Evolutionary conservation across 805 yeast species (phyloP), one percentile per base, ranked within the genome.

Genomic region (Saturnispora bothae): DNA sequence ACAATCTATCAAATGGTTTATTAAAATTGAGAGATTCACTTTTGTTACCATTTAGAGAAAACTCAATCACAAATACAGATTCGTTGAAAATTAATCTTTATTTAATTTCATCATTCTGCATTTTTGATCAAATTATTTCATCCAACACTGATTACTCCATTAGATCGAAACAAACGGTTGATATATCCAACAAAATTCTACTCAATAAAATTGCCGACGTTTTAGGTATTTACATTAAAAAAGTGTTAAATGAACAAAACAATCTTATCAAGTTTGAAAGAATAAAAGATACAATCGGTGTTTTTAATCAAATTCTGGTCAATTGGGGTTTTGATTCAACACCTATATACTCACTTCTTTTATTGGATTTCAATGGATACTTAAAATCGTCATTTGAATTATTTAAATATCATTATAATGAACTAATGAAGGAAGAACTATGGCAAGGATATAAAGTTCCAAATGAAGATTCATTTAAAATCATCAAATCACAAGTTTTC

Each of bases 361-460:
- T 81, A 22, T 51, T 65, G 2, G 56, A 78, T 6, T 78, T 85
- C 51, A 65, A 71, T 34, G 69, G 71, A 45, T 82, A 69, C 50
- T 74, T 83, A n/a, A 66, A 68, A 2, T 61, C 69, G 9, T 59
- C 76, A 18, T 68, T 73, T 12, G 62, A 60, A 42, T 67, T 69
- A 13, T 84, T 85, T 56, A 64, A 70, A 18, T 55, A 54, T 10
- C 79, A 78, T 34, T 89, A 86, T 60, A 59, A 65, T 23, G 66
- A 67, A 8, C 61, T 79, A 5, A 71, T 86, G 27, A 71, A 73
- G 43, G 78, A 79, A 18, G 96, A 89, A 53, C 92, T 84, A 54
- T 83, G 84, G 46, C 84, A 83, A 85, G 94, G 96, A 10, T 70
- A 86, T 63, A 71, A 72, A 0, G 75, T 86, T 23, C 70, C 77